Evolutionary conservation across 208 protist species (phyloP), one percentile per base, ranked within the genome.

Genomic region (Leishmania braziliensis): DNA sequence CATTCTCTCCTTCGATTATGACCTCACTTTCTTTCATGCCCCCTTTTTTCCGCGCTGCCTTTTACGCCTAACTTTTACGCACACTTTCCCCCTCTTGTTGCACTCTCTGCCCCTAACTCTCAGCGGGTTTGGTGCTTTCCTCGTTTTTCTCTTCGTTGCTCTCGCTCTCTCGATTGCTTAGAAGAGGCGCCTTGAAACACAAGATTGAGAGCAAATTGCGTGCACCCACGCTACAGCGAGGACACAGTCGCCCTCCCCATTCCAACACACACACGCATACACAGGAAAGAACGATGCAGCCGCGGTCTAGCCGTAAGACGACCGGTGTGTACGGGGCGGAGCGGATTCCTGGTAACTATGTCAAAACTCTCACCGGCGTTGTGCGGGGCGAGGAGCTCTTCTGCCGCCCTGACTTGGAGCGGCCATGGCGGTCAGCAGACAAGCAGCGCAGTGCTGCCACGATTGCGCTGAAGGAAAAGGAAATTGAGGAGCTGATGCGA

Each of bases 401-500:
- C 79, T 88, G 89, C 54, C 92, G 95, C 0, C 95, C 95, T 6
- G 95, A 98, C 56, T 87, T 98, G 51, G 90, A 96, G 81, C 89
- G 95, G n/a, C 95, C 95, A 16, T 98, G 95, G 93, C 89, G 95
- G 5, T 90, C 91, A 10, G 73, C 79, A 8, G 65, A 76, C 9
- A 75, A 80, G 54, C 95, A 98, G 71, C 80, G 81, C 48, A 82
- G 84, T n/a, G 87, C 91, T 5, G 85, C 77, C 4, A 70, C 73
- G 14, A 82, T 97, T 20, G 91, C 92, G 10, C 76, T 95, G 68
- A 98, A 95, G 85, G 93, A 98, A 66, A 90, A 96, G 73, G 95
- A 98, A 77, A 96, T 98, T 80, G 95, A 98, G 83, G 87, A 91
- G 77, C 86, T 96, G n/a, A 85, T 95, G 86, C 91, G 91, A 18